phyloP scores from a whole-genome alignment of 495 filamentous ascomycete genomes.

The Penicillium roqueforti region DNA sequence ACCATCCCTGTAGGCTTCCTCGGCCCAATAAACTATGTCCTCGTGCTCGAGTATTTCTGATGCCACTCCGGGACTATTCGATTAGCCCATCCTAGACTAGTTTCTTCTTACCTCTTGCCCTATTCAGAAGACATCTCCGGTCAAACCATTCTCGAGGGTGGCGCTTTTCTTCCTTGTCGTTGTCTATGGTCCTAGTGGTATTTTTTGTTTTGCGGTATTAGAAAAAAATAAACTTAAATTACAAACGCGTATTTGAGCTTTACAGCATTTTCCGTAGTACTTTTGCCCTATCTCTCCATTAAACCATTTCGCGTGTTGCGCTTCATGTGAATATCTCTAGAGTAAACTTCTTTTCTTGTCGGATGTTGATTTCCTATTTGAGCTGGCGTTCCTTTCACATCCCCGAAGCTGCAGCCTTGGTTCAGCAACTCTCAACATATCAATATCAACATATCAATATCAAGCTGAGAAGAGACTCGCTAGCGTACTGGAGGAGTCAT shows the following conservation, averaged over 20 bases:
- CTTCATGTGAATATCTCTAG: neutral
- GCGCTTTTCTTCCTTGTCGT: neutral
- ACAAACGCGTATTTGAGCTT: neutral
- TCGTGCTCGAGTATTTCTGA: too few species aligned
- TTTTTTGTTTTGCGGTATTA: neutral
- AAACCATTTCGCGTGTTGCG: neutral
- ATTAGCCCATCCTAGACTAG: neutral
- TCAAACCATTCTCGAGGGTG: neutral
- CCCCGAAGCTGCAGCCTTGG: neutral
- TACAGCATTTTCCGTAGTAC: neutral
- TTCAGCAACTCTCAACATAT: too few species aligned
- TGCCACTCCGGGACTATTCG: neutral
- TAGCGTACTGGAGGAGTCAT: too few species aligned
- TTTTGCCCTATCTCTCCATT: neutral
- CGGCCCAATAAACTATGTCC: neutral
- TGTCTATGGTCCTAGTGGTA: neutral
- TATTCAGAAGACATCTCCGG: neutral
- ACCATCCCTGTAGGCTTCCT: neutral
- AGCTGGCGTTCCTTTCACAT: neutral
- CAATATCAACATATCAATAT: too few species aligned
- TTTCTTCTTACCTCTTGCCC: neutral
- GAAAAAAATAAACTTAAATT: neutral
- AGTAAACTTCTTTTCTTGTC: neutral
- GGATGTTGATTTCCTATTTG: neutral
- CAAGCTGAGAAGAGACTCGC: too few species aligned